These are phyloP conservation scores for Coprinellus aureogranulatus DNA, from an alignment of 768 basidiomycete species.

Conservation along the genomic window DNA sequence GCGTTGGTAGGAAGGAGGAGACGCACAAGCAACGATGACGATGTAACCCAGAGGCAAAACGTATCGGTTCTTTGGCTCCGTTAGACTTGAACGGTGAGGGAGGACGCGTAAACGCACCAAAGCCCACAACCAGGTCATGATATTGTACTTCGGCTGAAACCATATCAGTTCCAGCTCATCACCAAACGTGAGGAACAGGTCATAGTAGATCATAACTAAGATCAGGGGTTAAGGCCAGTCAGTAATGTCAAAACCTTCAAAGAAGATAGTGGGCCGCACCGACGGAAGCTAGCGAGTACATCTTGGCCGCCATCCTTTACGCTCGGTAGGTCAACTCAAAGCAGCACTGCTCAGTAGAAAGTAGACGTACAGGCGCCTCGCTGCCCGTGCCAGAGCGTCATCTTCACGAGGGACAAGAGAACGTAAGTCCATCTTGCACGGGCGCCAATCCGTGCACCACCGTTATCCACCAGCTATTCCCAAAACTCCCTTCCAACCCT, in stretches of 20 bases:
- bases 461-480: too few relatives aligned
- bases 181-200: constrained; percentile 2
- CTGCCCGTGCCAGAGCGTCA: too few relatives aligned
- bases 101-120: neutral
- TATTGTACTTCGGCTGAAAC: neutral
- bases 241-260: neutral
- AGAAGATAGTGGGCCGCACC: neutral
- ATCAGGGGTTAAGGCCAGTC: neutral
- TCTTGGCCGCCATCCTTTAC: neutral
- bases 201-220: constrained; percentile 9
- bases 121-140: constrained; percentile 1
- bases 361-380: too few relatives aligned
- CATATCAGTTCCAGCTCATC: constrained; percentile 4
- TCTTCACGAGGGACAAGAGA: too few relatives aligned
- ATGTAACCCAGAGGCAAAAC: constrained; percentile 34
- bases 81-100: neutral
- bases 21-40: constrained; percentile 33
- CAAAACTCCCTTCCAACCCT: too few relatives aligned
- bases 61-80: constrained; percentile 31
- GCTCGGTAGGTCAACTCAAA: too few relatives aligned
- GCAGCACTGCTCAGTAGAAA: too few relatives aligned
- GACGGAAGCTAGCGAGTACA: neutral
- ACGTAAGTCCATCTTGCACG: too few relatives aligned
- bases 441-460: too few relatives aligned
- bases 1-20: neutral